These are phyloP conservation scores for Dioscorea zingiberensis DNA, from an alignment of 106 monocot genomes.

Conservation along the genomic window DNA sequence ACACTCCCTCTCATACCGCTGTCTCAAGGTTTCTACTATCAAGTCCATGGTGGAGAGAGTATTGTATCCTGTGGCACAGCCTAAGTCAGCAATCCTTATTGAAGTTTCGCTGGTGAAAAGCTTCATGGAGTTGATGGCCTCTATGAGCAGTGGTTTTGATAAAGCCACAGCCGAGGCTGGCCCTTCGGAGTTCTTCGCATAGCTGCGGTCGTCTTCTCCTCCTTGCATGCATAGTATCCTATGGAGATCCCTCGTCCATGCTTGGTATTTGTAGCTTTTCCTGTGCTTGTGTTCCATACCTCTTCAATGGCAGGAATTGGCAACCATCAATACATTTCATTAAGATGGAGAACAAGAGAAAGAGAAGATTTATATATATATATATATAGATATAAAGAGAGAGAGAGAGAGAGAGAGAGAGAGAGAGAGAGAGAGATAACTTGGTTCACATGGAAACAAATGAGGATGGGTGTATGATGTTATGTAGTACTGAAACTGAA, in stretches of 20 bases:
- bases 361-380: not conserved
- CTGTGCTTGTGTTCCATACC: not conserved
- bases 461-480: too few relatives aligned
- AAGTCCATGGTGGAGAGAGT: constrained; percentile 41
- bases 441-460: too few relatives aligned
- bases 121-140: constrained; percentile 35
- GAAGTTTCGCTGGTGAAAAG: constrained; percentile 26
- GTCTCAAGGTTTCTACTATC: constrained; percentile 18
- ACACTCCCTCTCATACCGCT: constrained; percentile 24
- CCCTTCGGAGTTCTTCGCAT: constrained; percentile 44
- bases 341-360: not conserved
- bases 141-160: constrained; percentile 37
- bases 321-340: not conserved
- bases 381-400: not conserved
- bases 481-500: too few relatives aligned
- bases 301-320: not conserved
- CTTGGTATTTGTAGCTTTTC: constrained; percentile 10
- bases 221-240: constrained; percentile 53
- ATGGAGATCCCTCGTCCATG: constrained; percentile 46
- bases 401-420: not conserved
- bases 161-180: constrained; percentile 35
- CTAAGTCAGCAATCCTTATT: constrained; percentile 43
- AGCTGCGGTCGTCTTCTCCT: constrained; percentile 49
- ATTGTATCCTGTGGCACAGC: constrained; percentile 60
- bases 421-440: too few relatives aligned